Base-by-base conservation (phyloP, 768 basidiomycete genomes). In the Suillus sp. region DNA sequence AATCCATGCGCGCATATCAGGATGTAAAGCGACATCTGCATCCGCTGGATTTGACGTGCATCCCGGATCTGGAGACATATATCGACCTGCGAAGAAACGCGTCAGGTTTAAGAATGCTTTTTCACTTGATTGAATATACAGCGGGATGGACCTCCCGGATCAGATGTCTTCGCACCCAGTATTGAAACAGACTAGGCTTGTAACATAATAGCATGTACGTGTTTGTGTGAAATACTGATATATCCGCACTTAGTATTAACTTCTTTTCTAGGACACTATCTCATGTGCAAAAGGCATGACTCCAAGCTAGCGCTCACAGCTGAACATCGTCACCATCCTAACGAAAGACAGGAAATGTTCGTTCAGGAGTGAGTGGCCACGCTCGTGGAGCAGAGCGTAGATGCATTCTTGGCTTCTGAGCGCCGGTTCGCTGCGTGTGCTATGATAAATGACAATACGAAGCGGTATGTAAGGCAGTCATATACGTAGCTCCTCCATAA, bases 101-200 rank as follows among this genome's bases (percentile, higher is more conserved):
- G 61, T 80, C 80, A 51, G 87, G 86, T 6, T 69, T 81, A 16
- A 72, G 75, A 45, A 75, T 89, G 71, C 70, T 83, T 9, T 77
- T 89, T 55, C 80, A 80, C 64, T 73, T 89, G 64, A 75, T 86
- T 40, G 81, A 87, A 64, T 76, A 85, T 62, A 77, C 82, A 0
- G 83, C 82, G 50, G 82, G 83, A n/a, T 84, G 32, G 62, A 65
- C 25, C 56, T 83, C 1, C 77, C 80, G 0, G 75, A 78, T 11
- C 64, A 70, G 22, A 67, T 70, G 3, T 64, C 67, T 22, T 70
- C 70, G 14, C 65, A 71, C 18, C 67, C 72, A 10, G 60, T 68
- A n/a, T 62, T 84, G 16, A 62, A 59, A 78, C 75, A 42, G 69
- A 76, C 34, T 68, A 77, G 55, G 83, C 83, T 1, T 76, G 79